A percentile compares a stretch with the other conserved stretches of the same genome.
phyloP scores from a whole-genome alignment of 257 asterid genomes.

The Knoxia roxburghii region DNA sequence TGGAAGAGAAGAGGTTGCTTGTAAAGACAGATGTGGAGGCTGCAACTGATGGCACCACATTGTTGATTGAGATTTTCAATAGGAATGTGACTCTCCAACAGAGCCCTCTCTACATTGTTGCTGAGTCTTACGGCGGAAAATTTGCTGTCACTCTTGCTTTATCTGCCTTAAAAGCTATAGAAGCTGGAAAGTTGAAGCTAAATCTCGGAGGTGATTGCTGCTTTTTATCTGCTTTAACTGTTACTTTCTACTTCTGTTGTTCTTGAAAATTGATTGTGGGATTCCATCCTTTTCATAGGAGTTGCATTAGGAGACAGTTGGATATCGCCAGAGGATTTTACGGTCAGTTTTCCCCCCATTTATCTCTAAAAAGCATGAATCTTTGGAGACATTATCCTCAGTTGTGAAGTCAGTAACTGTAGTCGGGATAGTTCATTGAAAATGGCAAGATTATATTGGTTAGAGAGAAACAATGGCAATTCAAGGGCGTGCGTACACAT shows the following conservation, averaged over 20 bases:
- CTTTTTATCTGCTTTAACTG: not conserved
- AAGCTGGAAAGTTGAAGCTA: conserved; percentile 61
- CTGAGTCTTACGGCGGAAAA: conserved; percentile 96
- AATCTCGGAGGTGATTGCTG: conserved; percentile 62
- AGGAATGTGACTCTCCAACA: conserved; percentile 49
- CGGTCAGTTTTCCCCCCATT: conserved; percentile 30
- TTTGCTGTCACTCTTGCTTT: conserved; percentile 87
- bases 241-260: conserved; percentile 21
- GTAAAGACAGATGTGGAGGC: conserved; percentile 82
- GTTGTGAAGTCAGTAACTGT: no score
- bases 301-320: conserved; percentile 85
- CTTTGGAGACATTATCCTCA: no score
- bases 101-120: conserved; percentile 75
- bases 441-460: no score
- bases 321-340: conserved; percentile 97
- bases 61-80: conserved; percentile 64
- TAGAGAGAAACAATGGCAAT: no score
- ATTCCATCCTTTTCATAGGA: conserved; percentile 31
- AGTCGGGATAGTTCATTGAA: no score
- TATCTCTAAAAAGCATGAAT: no score
- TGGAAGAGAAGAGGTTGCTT: conserved; percentile 57
- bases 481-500: no score
- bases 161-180: conserved; percentile 62
- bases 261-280: not conserved
- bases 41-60: conserved; percentile 70